A percentile compares a stretch with the other conserved stretches of the same genome.
phyloP scores from a whole-genome alignment of 2,329 filamentous ascomycete species.

The Colletotrichum liaoningense region DNA sequence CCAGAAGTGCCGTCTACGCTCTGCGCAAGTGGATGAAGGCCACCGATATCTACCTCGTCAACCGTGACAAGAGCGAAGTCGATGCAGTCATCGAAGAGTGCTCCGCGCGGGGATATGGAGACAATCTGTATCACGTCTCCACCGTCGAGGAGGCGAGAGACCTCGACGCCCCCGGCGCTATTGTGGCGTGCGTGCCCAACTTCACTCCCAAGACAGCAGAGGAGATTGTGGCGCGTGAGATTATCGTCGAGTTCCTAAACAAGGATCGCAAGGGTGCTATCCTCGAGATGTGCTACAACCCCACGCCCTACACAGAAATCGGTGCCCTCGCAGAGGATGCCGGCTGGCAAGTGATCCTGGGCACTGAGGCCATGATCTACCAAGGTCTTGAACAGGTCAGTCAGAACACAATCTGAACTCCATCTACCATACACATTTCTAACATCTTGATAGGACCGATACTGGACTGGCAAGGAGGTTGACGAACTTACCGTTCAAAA shows the following conservation, averaged over 20 bases:
- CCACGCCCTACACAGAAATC: constrained; percentile 75
- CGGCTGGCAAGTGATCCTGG: constrained; percentile 80
- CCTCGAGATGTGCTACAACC: constrained; percentile 88
- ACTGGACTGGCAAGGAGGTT: constrained; percentile 73
- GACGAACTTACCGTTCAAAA: constrained; percentile 69
- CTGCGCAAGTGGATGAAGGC: constrained; percentile 76
- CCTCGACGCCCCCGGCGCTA: constrained; percentile 71
- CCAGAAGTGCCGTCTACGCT: constrained; percentile 82
- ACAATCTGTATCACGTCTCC: constrained; percentile 69
- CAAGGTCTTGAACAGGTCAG: constrained; percentile 76
- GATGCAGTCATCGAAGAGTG: constrained; percentile 75
- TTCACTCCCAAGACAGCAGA: constrained; percentile 74
- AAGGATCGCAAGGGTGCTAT: constrained; percentile 73
- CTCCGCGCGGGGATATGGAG: constrained; percentile 66
- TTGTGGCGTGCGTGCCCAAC: constrained; percentile 82
- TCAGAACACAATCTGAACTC: not conserved
- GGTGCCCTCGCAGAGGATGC: constrained; percentile 68
- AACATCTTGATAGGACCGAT: constrained; percentile 49
- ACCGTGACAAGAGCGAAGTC: constrained; percentile 77
- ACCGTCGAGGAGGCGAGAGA: constrained; percentile 68
- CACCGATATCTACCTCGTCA: constrained; percentile 79
- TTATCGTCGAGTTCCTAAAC: constrained; percentile 61
- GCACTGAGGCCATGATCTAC: constrained; percentile 82
- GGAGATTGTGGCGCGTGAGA: constrained; percentile 69
- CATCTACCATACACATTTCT: not conserved